A percentile compares a stretch with the other conserved stretches of the same genome.
Evolutionary conservation across 2,329 filamentous ascomycete genomes (phyloP).

Genomic region (Allantophomopsis cytisporea): DNA sequence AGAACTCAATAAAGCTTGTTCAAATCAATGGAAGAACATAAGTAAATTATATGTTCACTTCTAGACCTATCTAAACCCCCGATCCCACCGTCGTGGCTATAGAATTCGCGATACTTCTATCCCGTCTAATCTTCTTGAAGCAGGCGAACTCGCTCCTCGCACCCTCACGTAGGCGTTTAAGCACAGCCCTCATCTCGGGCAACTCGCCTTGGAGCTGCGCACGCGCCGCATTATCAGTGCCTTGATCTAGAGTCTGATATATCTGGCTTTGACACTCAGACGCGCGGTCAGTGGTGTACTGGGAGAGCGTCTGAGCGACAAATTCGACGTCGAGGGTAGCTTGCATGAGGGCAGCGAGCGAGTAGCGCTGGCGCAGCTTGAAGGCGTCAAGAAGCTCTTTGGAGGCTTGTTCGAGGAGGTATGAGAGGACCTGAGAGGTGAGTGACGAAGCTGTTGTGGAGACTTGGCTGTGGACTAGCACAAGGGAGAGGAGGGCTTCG

Average conservation of each 20-base stretch:
- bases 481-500: constrained; percentile 69
- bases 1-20: too few species aligned
- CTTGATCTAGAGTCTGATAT: constrained; percentile 78
- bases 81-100: too few species aligned
- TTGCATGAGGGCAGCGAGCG: constrained; percentile 79
- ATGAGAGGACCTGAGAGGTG: constrained; percentile 69
- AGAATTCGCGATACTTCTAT: too few species aligned
- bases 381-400: constrained; percentile 74
- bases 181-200: constrained; percentile 72
- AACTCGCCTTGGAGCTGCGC: constrained; percentile 72
- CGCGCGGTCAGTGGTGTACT: constrained; percentile 77
- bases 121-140: constrained; percentile 43
- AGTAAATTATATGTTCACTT: too few species aligned
- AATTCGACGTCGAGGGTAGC: constrained; percentile 97
- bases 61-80: too few species aligned
- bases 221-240: constrained; percentile 79
- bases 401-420: constrained; percentile 73
- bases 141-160: constrained; percentile 82
- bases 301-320: constrained; percentile 79
- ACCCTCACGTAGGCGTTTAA: constrained; percentile 73
- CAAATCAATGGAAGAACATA: too few species aligned
- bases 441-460: constrained; percentile 66
- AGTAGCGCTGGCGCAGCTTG: constrained; percentile 49
- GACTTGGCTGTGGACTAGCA: constrained; percentile 84
- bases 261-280: constrained; percentile 77